Conservation (phyloP, 1,284 basidiomycete genomes). For the Porodaedalea pini region DNA sequence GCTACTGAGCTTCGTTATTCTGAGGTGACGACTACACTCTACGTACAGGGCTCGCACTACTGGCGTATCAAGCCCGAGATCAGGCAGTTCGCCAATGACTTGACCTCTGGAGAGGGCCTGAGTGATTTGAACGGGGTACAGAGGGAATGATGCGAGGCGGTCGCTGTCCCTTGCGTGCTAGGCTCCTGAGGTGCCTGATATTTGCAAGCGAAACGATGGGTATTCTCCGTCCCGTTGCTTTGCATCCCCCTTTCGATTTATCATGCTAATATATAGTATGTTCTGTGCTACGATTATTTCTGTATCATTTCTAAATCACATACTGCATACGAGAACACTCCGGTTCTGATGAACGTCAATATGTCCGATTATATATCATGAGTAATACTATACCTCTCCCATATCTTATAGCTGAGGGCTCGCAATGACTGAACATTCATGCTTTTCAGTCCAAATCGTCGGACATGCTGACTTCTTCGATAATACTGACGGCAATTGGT, state of each 20-base stretch:
- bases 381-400: too few relatives aligned
- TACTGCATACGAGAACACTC: slow-evolving; percentile 40
- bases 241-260: too few relatives aligned
- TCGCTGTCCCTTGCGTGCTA: slow-evolving; percentile 24
- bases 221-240: slow-evolving; percentile 40
- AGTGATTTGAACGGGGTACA: slow-evolving; percentile 38
- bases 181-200: slow-evolving; percentile 40
- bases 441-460: slow-evolving; percentile 33
- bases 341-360: slow-evolving; percentile 39
- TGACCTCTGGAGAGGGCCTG: slow-evolving; percentile 35
- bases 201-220: slow-evolving; percentile 37
- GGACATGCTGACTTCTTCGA: slow-evolving; percentile 41
- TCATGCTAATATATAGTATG: too few relatives aligned
- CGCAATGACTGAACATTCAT: neutral
- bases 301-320: slow-evolving; percentile 29
- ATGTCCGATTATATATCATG: slow-evolving; percentile 27
- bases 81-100: slow-evolving; percentile 40
- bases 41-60: slow-evolving; percentile 34
- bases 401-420: too few relatives aligned
- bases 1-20: slow-evolving; percentile 41
- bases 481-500: slow-evolving; percentile 37
- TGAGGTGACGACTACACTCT: slow-evolving; percentile 39
- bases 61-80: slow-evolving; percentile 36
- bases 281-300: too few relatives aligned
- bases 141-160: slow-evolving; percentile 29